A percentile compares a stretch with the other conserved stretches of the same genome.
These are phyloP conservation scores for Hanseniaspora lindneri DNA, from an alignment of 805 yeast genomes.

Conservation along the genomic window DNA sequence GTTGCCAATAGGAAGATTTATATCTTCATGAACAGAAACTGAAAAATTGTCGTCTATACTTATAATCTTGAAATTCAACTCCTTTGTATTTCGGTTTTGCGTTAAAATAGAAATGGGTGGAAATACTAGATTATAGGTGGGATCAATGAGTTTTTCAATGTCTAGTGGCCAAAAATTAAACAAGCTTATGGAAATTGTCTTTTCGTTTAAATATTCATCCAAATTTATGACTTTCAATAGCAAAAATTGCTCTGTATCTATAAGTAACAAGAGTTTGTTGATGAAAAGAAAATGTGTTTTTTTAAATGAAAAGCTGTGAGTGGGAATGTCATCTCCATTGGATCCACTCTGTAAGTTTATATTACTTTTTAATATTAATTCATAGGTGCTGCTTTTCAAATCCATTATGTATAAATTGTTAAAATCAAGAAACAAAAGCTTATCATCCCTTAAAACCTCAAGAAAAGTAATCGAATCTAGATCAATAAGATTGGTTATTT, in stretches of 20 bases:
- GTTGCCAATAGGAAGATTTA: neutral
- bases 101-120: neutral
- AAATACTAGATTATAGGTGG: neutral
- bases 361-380: neutral
- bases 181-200: neutral
- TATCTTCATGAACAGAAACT: neutral
- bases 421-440: neutral
- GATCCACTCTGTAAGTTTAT: neutral
- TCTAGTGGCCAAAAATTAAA: neutral
- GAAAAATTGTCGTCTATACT: neutral
- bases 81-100: neutral
- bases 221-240: neutral
- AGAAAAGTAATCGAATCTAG: conserved; percentile 8
- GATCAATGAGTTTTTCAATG: neutral
- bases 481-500: neutral
- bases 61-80: neutral
- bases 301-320: neutral
- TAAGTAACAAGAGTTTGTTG: neutral
- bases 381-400: neutral
- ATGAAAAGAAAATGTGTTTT: neutral
- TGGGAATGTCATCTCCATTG: neutral
- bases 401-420: neutral
- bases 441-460: neutral
- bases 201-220: neutral
- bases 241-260: neutral